Base-by-base conservation (phyloP, 768 basidiomycete genomes). In the Leccinellum albellum region DNA sequence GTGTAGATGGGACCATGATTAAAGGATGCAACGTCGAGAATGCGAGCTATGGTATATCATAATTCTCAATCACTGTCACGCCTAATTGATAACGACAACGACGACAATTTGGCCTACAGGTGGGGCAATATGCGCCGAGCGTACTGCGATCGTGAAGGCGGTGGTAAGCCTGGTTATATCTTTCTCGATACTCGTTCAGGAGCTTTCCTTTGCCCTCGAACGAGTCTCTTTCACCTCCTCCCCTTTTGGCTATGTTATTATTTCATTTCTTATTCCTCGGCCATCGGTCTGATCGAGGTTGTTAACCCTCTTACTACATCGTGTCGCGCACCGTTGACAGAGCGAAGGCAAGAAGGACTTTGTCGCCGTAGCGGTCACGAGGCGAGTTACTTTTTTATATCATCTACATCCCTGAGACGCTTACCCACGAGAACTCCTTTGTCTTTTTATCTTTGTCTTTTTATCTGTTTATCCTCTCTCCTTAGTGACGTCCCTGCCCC, bases 21-120 rank as follows among this genome's bases (percentile, higher is more conserved):
- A 87, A 82, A 59, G 94, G 96, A 6, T 87, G 89, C 29, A 98
- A 97, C 70, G 81, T 98, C 58, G 97, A 99, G 76, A 98, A 97
- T 65, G 94, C 93, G 0, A 88, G 89, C 0, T 91, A 92, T 65
- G 94, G 95, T 94, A 57, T n/a, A 76, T 17, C 17, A 12, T 13
- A 4, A 10, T n/a, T 37, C 17, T 37, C n/a, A 10, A 6, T 32
- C 32, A 2, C 9, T 37, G 9, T n/a, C 37, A 12, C 20, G 12
- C 20, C 40, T 42, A 42, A n/a, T 20, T 42, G 29, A 31, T 31
- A 2, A 28, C 6, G 37, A 42, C 20, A 5, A 42, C 20, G 20
- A 37, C 37, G 37, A n/a, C 40, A 20, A 42, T 42, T 5, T 20
- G 20, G 12, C 6, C 40, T 5, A 9, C 56, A 94, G 94, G 94